Evolutionary conservation across 352 stramenopile genomes (phyloP), one percentile per base, ranked within the genome.

Genomic region (Globisporangium parvum): DNA sequence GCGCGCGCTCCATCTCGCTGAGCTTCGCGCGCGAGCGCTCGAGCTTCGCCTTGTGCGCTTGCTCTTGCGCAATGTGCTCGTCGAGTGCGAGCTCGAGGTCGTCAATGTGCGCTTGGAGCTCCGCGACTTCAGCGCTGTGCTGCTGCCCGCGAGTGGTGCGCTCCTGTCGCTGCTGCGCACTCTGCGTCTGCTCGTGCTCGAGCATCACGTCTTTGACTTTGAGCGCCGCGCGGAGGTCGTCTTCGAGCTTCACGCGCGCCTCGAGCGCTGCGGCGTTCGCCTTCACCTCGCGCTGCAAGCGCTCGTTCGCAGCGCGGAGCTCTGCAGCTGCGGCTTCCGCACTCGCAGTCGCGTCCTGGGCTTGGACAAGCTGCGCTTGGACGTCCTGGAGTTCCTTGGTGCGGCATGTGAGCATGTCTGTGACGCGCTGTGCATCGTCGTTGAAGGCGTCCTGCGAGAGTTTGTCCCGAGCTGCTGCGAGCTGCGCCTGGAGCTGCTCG

Each of bases 181-280:
- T 69, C 54, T 87, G 80, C n/a, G 76, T 64, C 28, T 70, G 61
- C 28, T 87, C 72, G 46, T 88, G 77, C 12, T 78, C 70, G 6
- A 88, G 67, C 76, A 91, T 91, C 0, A 87, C 71, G 26, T 91
- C 73, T 49, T 88, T 88, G 5, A 88, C 77, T 52, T 85, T 87
- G 3, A 88, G 12, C 2, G 75, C 74, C 26, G 80, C 75, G 15
- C 74, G 69, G 20, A 79, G 54, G 59, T 87, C 73, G 20, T 73
- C 68, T 48, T 88, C 73, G 35, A 80, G 64, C n/a, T 67, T 69
- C 24, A 72, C 63, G 63, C 70, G 78, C 0, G 17, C n/a, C 17
- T 58, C 45, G 0, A 52, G 41, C 14, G 69, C 58, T 11, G 67
- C 61, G 8, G 72, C 47, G 3, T 75, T 26, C 11, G 20, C n/a